Evolutionary conservation across 768 basidiomycete species (phyloP).

Genomic region (Crepidotus variabilis): DNA sequence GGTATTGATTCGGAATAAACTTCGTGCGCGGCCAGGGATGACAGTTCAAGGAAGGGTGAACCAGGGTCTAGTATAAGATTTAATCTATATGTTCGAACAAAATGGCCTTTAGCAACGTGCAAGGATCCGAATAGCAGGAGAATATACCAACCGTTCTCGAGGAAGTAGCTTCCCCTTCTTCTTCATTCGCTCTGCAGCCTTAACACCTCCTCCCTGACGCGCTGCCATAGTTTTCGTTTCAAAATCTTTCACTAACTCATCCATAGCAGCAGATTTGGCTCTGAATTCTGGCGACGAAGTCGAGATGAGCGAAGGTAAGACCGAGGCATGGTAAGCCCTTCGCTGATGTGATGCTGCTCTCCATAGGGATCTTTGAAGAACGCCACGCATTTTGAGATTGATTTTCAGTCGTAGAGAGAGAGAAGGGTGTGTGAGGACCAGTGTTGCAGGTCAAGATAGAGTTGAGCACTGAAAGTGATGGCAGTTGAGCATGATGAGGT

Average conservation of each 20-base stretch:
- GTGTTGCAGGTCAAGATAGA: background rate
- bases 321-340: conserved; percentile 61
- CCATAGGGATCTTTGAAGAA: conserved; percentile 16
- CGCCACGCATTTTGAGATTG: conserved; percentile 12
- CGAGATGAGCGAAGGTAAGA: conserved; percentile 71
- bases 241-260: conserved; percentile 59
- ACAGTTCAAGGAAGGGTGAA: conserved; percentile 88
- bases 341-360: conserved; percentile 10
- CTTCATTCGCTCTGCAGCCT: conserved; percentile 71
- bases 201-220: conserved; percentile 70
- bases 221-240: conserved; percentile 55
- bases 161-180: conserved; percentile 80
- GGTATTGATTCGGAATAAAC: conserved; percentile 83
- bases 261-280: conserved; percentile 66
- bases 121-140: background rate
- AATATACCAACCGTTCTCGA: conserved; percentile 61
- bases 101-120: background rate
- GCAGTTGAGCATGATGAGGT: background rate
- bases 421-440: background rate
- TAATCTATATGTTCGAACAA: conserved; percentile 40
- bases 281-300: conserved; percentile 68
- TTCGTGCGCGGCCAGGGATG: conserved; percentile 80
- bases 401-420: background rate
- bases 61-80: conserved; percentile 75
- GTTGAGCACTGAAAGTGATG: background rate